Evolutionary conservation across 768 basidiomycete species (phyloP), one percentile per base, ranked within the genome.

Genomic region (Pleurotus djamor): DNA sequence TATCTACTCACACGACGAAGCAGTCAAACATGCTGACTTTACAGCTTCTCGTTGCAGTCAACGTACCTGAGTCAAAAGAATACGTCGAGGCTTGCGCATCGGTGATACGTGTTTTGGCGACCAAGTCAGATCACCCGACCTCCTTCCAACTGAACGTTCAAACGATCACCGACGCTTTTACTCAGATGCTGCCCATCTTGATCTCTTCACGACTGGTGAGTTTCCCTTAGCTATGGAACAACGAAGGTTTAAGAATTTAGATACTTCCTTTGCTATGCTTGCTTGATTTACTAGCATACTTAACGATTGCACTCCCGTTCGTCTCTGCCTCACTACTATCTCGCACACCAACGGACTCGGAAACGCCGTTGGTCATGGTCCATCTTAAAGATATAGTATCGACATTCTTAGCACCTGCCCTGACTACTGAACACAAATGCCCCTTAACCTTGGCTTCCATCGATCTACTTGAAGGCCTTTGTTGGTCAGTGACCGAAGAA

Each of bases 1-100:
- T 91, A n/a, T 65, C 90, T 56, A 83, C 81, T 0, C 89, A 91
- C 68, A 73, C 74, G 2, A 68, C 74, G 34, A 72, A 74, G 1
- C 67, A 69, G 14, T 73, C 69, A 5, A 66, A 67, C 4, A 69
- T 75, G 17, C 69, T 76, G 13, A 86, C 86, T 3, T 72, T 89
- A 17, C 86, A 88, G 60, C 62, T 76, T 16, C 76, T 90, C 28
- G 69, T 87, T 52, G 72, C 76, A 35, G 68, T 71, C 10, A 63
- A 72, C 9, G 59, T 76, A 1, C 63, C 70, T 1, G 33, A 63
- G 9, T 57, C 67, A 8, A 60, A 69, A 8, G 56, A 67, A 21
- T 88, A 86, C 65, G 67, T 75, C 3, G 58, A 71, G 4, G 72
- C 77, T 7, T 79, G 81, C 60, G 73, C 79, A 28, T 70, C 66